Conservation (phyloP, 805 yeast species). For the Yarrowia alimentaria region DNA sequence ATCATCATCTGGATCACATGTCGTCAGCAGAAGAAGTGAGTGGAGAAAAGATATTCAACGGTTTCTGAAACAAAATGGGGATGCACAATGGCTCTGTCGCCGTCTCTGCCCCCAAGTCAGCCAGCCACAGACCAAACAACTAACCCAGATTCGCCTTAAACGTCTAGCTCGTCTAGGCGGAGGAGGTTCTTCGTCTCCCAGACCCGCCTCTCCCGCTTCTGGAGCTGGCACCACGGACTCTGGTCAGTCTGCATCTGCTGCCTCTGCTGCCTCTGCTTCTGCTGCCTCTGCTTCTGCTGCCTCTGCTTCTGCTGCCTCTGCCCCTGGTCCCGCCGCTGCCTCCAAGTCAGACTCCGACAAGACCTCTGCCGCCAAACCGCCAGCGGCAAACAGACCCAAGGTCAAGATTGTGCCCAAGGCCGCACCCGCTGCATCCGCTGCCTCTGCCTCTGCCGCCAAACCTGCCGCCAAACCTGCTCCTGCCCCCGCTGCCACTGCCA, state of each 20-base stretch:
- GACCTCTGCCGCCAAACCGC: no score
- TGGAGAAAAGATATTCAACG: no score
- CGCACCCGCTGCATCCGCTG: neutral
- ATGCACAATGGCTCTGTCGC: no score
- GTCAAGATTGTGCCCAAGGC: conserved; percentile 14
- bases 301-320: neutral
- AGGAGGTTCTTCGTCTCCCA: no score
- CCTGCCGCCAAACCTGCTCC: neutral
- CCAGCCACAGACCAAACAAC: conserved; percentile 1
- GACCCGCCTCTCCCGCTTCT: neutral
- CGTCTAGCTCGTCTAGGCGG: conserved; percentile 31
- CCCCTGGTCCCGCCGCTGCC: no score
- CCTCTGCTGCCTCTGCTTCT: neutral
- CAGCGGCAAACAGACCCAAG: conserved; percentile 6
- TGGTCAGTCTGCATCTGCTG: neutral
- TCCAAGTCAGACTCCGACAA: no score
- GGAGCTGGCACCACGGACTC: neutral
- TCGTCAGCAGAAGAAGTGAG: conserved; percentile 27
- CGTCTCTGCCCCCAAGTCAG: neutral
- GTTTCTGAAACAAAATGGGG: no score
- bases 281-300: neutral
- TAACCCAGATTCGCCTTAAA: conserved; percentile 33
- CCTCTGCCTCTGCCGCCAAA: neutral
- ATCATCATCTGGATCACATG: conserved; percentile 11
- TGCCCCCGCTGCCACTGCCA: neutral